Evolutionary conservation across 2,329 filamentous ascomycete genomes (phyloP), one percentile per base, ranked within the genome.

Genomic region (Niveomyces coronatus): DNA sequence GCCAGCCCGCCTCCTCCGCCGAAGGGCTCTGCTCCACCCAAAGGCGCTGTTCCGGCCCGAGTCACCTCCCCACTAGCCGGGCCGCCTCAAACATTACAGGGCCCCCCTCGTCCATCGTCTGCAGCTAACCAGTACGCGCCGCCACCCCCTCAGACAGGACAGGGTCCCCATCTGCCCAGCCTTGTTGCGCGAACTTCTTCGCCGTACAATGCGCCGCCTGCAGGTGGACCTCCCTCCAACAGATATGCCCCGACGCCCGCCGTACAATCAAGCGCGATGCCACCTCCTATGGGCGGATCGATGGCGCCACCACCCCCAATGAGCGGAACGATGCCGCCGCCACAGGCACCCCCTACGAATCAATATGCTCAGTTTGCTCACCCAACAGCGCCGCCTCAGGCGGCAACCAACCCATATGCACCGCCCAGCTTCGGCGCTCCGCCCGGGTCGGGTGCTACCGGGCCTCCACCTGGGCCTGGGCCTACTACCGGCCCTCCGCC

Each of bases 151-250:
- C 74, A 31, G 68, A 64, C 71, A 3, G 85, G 88, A 48, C 63
- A 69, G 6, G 62, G 70, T 22, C 32, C 28, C 9, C 39, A 41
- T 42, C 49, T 59, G 37, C 73, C 73, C 31, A 69, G 78, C 29
- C 72, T 76, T 15, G 71, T 85, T 36, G 73, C 79, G 16, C 79
- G 86, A 46, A 86, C 82, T 19, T 72, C 82, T 4, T 94, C 88
- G 18, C 88, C 88, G 5, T 95, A 94, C 60, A 86, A 88, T 51
- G 76, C 82, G 26, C 83, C 88, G 38, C 84, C 85, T 6, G 65
- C 79, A 20, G 71, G 68, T 14, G 67, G 76, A 5, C 79, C 84
- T n/a, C 75, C 81, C 5, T 72, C 77, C 9, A 85, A 77, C 63
- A 70, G 85, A 51, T 93, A 93, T 56, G 79, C 84, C 11, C 82